A percentile compares a stretch with the other conserved stretches of the same genome.
These are phyloP conservation scores for Pseudogymnoascus sp. DNA, from an alignment of 2,329 filamentous ascomycete species.

Conservation along the genomic window DNA sequence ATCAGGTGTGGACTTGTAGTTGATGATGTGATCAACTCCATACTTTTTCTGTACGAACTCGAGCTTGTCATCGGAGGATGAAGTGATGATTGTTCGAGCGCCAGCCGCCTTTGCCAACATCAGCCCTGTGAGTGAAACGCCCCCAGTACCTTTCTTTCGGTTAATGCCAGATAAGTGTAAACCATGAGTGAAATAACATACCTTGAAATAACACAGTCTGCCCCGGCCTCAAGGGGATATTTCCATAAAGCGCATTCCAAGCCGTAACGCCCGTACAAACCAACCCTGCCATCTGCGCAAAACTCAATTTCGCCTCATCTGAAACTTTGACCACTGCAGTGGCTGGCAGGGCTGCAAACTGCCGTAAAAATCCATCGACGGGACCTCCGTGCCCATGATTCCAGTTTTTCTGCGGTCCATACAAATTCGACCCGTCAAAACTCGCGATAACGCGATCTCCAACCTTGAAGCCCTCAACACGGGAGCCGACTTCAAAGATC, in stretches of 20 bases:
- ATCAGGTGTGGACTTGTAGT: constrained; percentile 50
- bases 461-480: constrained; percentile 22
- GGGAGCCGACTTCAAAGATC: constrained; percentile 26
- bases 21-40: constrained; percentile 52
- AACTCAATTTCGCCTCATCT: constrained; percentile 40
- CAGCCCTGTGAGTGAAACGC: constrained; percentile 38
- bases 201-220: constrained; percentile 34
- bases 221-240: constrained; percentile 33
- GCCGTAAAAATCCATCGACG: constrained; percentile 34
- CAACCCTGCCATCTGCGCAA: constrained; percentile 39
- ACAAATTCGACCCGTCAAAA: constrained; percentile 22
- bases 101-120: constrained; percentile 41
- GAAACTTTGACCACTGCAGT: constrained; percentile 35
- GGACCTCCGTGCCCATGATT: constrained; percentile 22
- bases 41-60: constrained; percentile 33
- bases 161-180: background rate
- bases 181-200: constrained; percentile 14
- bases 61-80: constrained; percentile 44
- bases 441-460: constrained; percentile 30
- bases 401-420: constrained; percentile 16
- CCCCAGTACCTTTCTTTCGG: constrained; percentile 37
- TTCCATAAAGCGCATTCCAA: constrained; percentile 42
- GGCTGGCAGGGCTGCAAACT: constrained; percentile 37
- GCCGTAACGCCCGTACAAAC: constrained; percentile 41
- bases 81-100: constrained; percentile 41